Evolutionary conservation across 2,329 filamentous ascomycete species (phyloP).

Genomic region (Cercospora brassicicola): DNA sequence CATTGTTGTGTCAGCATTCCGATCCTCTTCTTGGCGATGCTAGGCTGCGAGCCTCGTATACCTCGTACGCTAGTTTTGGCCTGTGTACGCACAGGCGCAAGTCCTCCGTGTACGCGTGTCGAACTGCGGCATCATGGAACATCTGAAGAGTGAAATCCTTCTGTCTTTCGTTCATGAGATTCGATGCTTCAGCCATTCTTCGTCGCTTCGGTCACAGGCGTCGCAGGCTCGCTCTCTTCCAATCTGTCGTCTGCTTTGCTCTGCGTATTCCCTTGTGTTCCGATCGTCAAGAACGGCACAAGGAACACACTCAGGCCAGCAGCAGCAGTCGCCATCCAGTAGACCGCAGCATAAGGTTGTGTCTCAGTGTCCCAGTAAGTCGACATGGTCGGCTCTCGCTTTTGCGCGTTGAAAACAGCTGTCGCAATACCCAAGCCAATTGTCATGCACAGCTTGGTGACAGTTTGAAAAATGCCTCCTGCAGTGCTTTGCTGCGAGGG

Average conservation of each 20-base stretch:
- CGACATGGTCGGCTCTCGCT: constrained; percentile 36
- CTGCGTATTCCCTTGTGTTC: constrained; percentile 52
- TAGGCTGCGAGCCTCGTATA: background rate
- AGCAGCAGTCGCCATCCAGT: constrained; percentile 53
- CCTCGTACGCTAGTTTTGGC: background rate
- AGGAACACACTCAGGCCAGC: constrained; percentile 49
- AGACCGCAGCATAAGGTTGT: constrained; percentile 54
- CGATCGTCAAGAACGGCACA: constrained; percentile 55
- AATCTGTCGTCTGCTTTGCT: background rate
- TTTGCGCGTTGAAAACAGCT: constrained; percentile 56
- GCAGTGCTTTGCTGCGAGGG: constrained; percentile 64
- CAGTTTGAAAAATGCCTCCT: constrained; percentile 67
- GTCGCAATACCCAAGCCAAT: constrained; percentile 63
- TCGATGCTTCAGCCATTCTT: background rate
- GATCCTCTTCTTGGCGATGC: background rate
- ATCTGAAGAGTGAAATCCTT: too few species aligned
- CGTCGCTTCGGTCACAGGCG: background rate
- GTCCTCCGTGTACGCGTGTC: background rate
- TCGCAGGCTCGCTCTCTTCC: background rate
- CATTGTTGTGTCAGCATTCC: background rate
- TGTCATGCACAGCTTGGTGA: constrained; percentile 61
- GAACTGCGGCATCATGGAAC: background rate
- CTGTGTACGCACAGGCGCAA: background rate
- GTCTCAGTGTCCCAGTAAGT: constrained; percentile 48
- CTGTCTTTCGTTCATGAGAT: background rate